These are phyloP conservation scores for Fragaria vesca DNA, from an alignment of 306 rosid species.

Conservation along the genomic window DNA sequence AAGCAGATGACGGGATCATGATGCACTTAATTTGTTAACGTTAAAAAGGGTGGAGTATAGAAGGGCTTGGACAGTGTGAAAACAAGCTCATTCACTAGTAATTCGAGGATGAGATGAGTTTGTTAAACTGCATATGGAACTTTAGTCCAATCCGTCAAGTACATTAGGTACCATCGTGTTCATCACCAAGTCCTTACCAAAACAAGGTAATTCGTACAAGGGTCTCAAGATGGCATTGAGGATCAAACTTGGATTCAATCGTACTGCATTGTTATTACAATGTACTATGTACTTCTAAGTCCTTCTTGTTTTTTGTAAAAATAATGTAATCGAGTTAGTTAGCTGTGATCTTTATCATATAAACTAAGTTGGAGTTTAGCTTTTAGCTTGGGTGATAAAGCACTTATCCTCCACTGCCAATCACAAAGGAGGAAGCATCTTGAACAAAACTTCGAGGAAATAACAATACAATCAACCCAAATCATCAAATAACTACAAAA, in stretches of 20 bases:
- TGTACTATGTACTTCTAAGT: neutral
- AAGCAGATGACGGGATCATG: too few species aligned
- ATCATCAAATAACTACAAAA: neutral
- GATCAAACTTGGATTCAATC: slow-evolving; percentile 4
- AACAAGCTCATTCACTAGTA: too few species aligned
- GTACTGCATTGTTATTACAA: neutral
- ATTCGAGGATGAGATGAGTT: neutral
- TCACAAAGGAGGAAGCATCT: neutral
- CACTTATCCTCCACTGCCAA: neutral
- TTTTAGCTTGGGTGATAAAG: neutral
- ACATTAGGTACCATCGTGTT: neutral
- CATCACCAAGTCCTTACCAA: neutral
- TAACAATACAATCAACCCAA: neutral
- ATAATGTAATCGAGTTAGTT: neutral
- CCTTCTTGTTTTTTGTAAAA: neutral
- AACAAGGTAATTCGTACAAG: neutral
- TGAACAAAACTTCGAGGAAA: neutral
- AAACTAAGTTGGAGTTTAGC: neutral
- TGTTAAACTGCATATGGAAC: neutral
- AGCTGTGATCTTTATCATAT: neutral
- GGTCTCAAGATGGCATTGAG: neutral
- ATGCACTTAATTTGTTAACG: too few species aligned
- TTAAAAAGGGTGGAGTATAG: too few species aligned
- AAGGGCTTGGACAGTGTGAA: too few species aligned
- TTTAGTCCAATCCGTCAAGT: neutral